Conservation (phyloP, 306 rosid species). For the Acacia crassicarpa region DNA sequence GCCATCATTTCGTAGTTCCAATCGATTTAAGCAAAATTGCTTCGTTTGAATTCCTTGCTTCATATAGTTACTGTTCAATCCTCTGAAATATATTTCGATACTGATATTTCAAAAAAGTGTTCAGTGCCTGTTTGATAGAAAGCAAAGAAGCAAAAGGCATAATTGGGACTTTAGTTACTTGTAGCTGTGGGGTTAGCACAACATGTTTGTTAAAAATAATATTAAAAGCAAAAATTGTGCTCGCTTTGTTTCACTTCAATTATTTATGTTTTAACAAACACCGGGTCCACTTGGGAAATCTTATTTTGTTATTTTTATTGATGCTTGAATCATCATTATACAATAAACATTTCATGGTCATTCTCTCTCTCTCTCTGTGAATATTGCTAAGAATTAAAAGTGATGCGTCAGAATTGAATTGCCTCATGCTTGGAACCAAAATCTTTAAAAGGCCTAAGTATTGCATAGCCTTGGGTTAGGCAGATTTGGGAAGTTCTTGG, state of each 20-base stretch:
- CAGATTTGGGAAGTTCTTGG: background rate
- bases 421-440: background rate
- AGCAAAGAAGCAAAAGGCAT: background rate
- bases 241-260: background rate
- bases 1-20: background rate
- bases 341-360: background rate
- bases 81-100: background rate
- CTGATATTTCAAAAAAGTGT: background rate
- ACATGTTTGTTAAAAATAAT: background rate
- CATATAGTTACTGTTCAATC: background rate
- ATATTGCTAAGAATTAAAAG: background rate
- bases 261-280: background rate
- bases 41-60: background rate
- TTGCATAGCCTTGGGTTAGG: background rate
- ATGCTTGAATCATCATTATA: background rate
- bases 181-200: background rate
- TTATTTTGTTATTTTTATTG: background rate
- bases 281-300: background rate
- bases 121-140: background rate
- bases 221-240: background rate
- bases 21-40: background rate
- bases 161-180: background rate
- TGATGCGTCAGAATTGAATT: background rate
- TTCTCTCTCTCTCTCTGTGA: background rate
- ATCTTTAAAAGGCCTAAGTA: background rate